Base-by-base conservation (phyloP, 768 basidiomycete species). In the Vararia minispora region DNA sequence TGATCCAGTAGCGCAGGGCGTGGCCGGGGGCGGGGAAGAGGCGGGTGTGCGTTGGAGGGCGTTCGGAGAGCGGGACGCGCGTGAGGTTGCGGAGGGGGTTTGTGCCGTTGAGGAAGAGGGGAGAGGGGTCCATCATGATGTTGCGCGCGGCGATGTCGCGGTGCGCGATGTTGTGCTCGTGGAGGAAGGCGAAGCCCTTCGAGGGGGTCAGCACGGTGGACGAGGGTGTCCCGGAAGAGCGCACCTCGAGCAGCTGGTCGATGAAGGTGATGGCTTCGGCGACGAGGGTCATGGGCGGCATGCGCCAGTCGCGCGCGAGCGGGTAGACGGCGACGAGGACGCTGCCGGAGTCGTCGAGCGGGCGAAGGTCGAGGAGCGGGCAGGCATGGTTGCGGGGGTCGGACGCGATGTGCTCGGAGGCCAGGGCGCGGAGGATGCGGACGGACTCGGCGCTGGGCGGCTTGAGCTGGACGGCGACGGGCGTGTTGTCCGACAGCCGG, bases 171-270 rank as follows among this genome's bases (percentile, higher is more conserved):
- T 41, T 25, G 6, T 48, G 37, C 14, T 43, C 39, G 32, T 52
- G 51, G 2, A 52, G 2, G 34, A 55, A 55, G 1, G 31, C 34
- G 2, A 55, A 36, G 8, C 51, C 53, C 51, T 54, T n/a, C n/a
- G n/a, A n/a, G n/a, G 28, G 0, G 26, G 20, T 1, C 11, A 33
- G 11, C 4, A 14, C 32, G 2, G 32, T 20, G 12, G 11, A 33
- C 2, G 5, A 6, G 13, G 10, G 35, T 13, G 36, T 8, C 22
- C 24, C 13, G 11, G 18, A 7, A 11, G 13, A 6, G 2, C 6
- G 13, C 22, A 55, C 53, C 41, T 50, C 46, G 2, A 53, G 21
- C 1, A 52, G 30, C 25, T 52, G 50, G 12, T 42, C 36, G 1
- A 39, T 32, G 18, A 48, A 52, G 11, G 47, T 47, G 7, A 55